Base-by-base conservation (phyloP, 2,329 filamentous ascomycete genomes). In the Scedosporium aurantiacum region DNA sequence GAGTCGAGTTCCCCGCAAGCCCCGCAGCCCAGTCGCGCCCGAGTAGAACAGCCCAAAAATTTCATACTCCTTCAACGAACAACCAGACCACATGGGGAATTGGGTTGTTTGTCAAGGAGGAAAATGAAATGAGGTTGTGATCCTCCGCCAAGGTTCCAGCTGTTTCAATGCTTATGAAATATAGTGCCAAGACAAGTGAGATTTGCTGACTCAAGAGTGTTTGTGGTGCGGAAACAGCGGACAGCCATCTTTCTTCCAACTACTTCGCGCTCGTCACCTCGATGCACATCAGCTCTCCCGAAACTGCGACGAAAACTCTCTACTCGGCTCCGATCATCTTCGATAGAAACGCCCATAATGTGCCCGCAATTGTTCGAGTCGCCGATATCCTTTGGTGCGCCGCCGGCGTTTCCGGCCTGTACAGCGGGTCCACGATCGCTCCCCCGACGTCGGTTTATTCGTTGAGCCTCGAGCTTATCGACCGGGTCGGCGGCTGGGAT, bases 381-480 rank as follows among this genome's bases (percentile, higher is more conserved):
- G 87, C 86, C 58, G 87, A 90, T 68, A 79, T 90, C 60, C 76
- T 90, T 63, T 90, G 87, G 87, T 83, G 81, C 62, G 86, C 84
- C 45, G 87, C 85, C 37, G 87, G 87, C 59, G 78, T 90, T 65
- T 89, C 87, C 37, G 86, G 85, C 58, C 77, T 88, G 41, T 88
- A 88, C 71, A 74, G 75, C 8, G 80, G 81, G 57, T 88, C 86
- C 0, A 77, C 77, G 14, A 82, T 89, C 63, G 81, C 85, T 16
- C 87, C 87, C 12, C 87, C 87, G 2, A 90, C 87, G 0, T 90
- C 87, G 0, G 87, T 90, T 40, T 90, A 90, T 68, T 89, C 87
- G 4, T 71, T 90, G 0, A 83, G 87, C 1, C 79, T 90, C 47
- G 79, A 82, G 55, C 74, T 90, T 16, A 81, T 87, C 47, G 86